phyloP scores from a whole-genome alignment of 2,329 filamentous ascomycete species.

The Exophiala mesophila region DNA sequence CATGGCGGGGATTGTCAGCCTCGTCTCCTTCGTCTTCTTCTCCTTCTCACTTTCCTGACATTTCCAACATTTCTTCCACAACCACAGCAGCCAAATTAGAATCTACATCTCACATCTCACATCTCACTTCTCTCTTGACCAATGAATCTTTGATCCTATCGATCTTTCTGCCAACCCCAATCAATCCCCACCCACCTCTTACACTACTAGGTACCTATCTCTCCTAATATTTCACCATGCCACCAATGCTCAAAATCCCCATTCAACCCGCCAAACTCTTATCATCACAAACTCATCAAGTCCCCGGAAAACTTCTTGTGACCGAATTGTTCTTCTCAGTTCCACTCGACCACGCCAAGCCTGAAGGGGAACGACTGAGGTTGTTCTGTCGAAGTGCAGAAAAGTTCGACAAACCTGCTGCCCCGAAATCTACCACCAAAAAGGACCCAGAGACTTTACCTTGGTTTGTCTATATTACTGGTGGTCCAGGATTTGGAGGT shows the following conservation, averaged over 20 bases:
- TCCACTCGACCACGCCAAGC: conserved; percentile 69
- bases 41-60: too few species aligned
- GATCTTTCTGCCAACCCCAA: too few species aligned
- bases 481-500: conserved; percentile 78
- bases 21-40: too few species aligned
- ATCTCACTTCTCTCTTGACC: too few species aligned
- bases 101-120: too few species aligned
- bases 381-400: conserved; percentile 73
- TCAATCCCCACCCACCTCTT: too few species aligned
- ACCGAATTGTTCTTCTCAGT: conserved; percentile 85
- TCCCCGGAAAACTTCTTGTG: conserved; percentile 63
- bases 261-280: conserved; percentile 7
- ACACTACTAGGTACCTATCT: too few species aligned
- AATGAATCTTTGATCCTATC: too few species aligned
- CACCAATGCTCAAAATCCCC: not conserved
- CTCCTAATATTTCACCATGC: too few species aligned
- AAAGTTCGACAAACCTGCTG: conserved; percentile 60
- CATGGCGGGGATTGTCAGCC: too few species aligned
- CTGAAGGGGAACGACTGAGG: conserved; percentile 56
- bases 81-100: too few species aligned
- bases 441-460: conserved; percentile 38
- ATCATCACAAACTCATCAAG: conserved; percentile 2
- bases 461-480: conserved; percentile 71
- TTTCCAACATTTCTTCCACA: too few species aligned
- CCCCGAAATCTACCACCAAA: conserved; percentile 27